Conservation (phyloP, 1,284 basidiomycete species). For the Cutaneotrichosporon cyanovorans region DNA sequence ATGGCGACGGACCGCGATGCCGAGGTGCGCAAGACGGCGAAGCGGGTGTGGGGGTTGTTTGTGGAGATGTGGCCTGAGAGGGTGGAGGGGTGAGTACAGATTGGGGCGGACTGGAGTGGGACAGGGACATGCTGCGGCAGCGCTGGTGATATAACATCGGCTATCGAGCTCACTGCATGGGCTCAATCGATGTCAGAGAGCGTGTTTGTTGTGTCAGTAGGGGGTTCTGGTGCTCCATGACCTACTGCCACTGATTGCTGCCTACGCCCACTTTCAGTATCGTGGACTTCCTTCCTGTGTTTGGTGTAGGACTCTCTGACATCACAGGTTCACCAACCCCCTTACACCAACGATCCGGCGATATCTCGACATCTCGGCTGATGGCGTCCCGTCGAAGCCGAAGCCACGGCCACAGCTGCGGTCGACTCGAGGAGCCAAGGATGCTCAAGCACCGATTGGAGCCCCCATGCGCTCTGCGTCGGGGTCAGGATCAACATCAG, state of each 20-base stretch:
- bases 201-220: too few species aligned
- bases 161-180: too few species aligned
- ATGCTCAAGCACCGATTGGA: conserved; percentile 1
- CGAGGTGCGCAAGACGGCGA: conserved; percentile 47
- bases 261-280: too few species aligned
- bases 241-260: too few species aligned
- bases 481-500: too few species aligned
- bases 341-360: conserved; percentile 47
- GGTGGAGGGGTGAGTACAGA: conserved; percentile 42
- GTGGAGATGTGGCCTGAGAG: conserved; percentile 46
- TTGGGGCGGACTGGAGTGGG: not conserved
- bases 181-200: too few species aligned
- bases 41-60: conserved; percentile 46
- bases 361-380: conserved; percentile 42
- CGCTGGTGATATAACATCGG: too few species aligned
- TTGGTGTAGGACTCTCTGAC: too few species aligned
- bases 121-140: too few species aligned
- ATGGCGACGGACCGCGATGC: conserved; percentile 48
- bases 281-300: too few species aligned
- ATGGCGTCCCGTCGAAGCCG: conserved; percentile 17
- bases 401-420: conserved; percentile 7
- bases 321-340: conserved; percentile 44
- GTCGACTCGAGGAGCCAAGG: conserved; percentile 6
- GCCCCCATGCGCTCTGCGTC: conserved; percentile 3
- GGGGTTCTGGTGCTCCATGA: too few species aligned